phyloP scores from a whole-genome alignment of 345 rosid species.

The Gossypium sturtianum region DNA sequence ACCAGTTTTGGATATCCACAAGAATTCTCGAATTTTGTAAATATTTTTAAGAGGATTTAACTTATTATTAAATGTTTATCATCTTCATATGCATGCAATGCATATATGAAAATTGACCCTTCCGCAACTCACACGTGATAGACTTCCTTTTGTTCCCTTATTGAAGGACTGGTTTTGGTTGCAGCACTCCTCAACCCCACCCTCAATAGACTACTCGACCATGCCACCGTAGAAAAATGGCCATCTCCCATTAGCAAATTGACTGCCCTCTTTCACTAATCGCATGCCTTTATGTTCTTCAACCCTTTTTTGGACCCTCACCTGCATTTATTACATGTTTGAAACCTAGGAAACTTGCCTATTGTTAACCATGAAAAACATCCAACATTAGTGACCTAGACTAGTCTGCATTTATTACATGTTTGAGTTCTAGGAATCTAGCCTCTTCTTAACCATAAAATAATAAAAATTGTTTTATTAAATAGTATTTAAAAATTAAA shows the following conservation, averaged over 20 bases:
- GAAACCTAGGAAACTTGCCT: too few relatives aligned
- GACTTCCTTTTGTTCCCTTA: conserved; percentile 21
- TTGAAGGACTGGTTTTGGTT: conserved; percentile 9
- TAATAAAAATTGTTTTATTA: too few relatives aligned
- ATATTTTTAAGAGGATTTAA: background rate
- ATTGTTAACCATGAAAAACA: too few relatives aligned
- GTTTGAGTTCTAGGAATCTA: too few relatives aligned
- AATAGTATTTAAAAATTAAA: too few relatives aligned
- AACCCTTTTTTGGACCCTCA: background rate
- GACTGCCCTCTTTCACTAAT: background rate
- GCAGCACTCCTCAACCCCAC: conserved; percentile 27
- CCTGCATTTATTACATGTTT: too few relatives aligned
- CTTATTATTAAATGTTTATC: background rate
- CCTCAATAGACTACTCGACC: conserved; percentile 31
- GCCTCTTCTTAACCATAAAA: too few relatives aligned
- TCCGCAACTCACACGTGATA: conserved; percentile 28
- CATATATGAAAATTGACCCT: conserved; percentile 11
- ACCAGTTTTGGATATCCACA: conserved; percentile 18
- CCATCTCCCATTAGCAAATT: background rate
- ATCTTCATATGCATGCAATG: background rate
- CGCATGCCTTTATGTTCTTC: background rate
- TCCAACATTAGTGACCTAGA: too few relatives aligned
- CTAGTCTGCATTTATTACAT: too few relatives aligned
- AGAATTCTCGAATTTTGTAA: background rate
- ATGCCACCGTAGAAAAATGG: background rate